Evolutionary conservation across 768 basidiomycete genomes (phyloP), one percentile per base, ranked within the genome.

Genomic region (Boletellus emodensis): DNA sequence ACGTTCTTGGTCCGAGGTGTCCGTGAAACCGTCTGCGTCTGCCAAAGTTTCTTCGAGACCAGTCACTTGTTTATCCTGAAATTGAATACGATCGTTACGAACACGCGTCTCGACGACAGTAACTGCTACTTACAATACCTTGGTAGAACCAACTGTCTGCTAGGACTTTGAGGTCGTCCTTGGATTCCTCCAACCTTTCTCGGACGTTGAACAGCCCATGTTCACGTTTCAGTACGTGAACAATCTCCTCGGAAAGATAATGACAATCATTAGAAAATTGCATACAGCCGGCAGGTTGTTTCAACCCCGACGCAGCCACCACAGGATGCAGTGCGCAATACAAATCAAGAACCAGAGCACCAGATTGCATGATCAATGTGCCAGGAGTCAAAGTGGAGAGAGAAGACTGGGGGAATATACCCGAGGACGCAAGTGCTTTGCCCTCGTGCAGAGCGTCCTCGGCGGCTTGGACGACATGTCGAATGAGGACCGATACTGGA

Each of bases 231-330:
- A 57, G 26, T 6, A 69, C 14, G 12, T 61, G 59, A 17, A 17
- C 26, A 0, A 85, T 63, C 57, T 85, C 78, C 18, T 69, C 66
- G 28, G 74, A 75, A 24, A 94, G 75, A 63, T 85, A 90, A 18
- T 78, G 59, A 56, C 84, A 90, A 54, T 94, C 87, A 63, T 96
- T 96, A 15, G 89, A 83, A 63, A 87, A 87, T 43, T 81, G 80
- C 78, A 95, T 84, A 1, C 78, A 73, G 24, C 74, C 68, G 17
- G 80, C 80, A 10, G 84, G 71, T 0, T 76, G 71, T 34, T 74
- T 65, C 28, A 88, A 66, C 40, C 74, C 70, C 34, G 71, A 58
- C 1, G 72, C 66, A 52, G 81, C 82, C 32, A 75, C 75, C 34
- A 87, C 75, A 12, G 90, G 90, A 62, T 88, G 83, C 22, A 96